A percentile compares a stretch with the other conserved stretches of the same genome.
Conservation (phyloP, 495 filamentous ascomycete species). For the Cudoniella acicularis region DNA sequence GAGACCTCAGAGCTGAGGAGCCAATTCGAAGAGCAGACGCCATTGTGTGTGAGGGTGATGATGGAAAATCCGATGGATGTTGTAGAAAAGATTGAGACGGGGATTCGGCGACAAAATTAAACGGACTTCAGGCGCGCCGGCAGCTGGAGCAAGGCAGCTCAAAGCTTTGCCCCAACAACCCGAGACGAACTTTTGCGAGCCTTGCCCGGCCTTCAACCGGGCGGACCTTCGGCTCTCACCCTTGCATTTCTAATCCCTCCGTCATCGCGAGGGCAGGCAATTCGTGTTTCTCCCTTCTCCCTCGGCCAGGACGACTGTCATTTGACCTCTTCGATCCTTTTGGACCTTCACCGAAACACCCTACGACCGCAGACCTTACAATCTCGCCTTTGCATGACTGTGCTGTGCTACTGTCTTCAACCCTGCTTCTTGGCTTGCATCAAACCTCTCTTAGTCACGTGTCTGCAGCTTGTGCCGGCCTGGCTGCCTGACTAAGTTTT, state of each 20-base stretch:
- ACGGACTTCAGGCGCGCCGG: neutral
- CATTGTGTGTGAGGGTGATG: slow-evolving; percentile 49
- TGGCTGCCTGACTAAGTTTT: neutral
- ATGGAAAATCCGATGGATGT: slow-evolving; percentile 25
- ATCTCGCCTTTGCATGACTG: too few species aligned
- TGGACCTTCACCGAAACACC: too few species aligned
- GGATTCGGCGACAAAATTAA: slow-evolving; percentile 22
- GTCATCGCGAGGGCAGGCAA: too few species aligned
- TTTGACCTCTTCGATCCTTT: too few species aligned
- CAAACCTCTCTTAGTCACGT: neutral
- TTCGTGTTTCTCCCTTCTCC: too few species aligned
- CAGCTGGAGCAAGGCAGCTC: neutral
- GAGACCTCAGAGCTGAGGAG: slow-evolving; percentile 70
- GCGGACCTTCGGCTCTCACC: too few species aligned
- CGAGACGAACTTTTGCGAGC: neutral
- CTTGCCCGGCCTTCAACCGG: neutral
- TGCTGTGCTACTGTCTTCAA: too few species aligned
- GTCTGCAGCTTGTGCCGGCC: neutral
- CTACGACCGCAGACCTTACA: too few species aligned
- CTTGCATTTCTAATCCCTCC: neutral
- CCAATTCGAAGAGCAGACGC: slow-evolving; percentile 74
- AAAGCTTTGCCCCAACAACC: neutral
- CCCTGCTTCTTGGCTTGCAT: neutral
- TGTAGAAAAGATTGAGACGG: slow-evolving; percentile 25
- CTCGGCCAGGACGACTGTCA: too few species aligned